phyloP scores from a whole-genome alignment of 306 rosid species.

The Alnus glutinosa region DNA sequence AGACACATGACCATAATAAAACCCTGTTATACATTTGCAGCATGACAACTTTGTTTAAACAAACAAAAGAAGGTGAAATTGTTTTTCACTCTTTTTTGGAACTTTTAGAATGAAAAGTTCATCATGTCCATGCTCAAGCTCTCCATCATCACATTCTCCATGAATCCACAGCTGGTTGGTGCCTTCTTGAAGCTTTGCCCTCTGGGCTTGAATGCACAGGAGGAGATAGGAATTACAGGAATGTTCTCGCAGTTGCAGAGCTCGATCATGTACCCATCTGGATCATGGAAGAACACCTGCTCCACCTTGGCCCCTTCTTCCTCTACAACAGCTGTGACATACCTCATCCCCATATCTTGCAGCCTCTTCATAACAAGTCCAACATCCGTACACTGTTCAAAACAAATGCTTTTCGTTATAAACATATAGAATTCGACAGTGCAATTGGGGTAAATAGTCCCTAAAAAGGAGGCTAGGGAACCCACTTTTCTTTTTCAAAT shows the following conservation, averaged over 20 bases:
- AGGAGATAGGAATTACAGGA: conserved; percentile 65
- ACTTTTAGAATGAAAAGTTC: conserved; percentile 60
- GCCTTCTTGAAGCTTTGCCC: conserved; percentile 54
- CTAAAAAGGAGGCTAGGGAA: too few species aligned
- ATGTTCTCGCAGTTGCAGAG: conserved; percentile 79
- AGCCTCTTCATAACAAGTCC: conserved; percentile 71
- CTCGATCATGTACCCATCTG: conserved; percentile 82
- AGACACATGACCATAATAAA: conserved; percentile 13
- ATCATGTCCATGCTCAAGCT: conserved; percentile 81
- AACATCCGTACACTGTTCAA: conserved; percentile 71
- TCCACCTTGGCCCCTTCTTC: conserved; percentile 63
- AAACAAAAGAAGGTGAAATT: conserved; percentile 22
- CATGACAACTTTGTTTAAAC: conserved; percentile 18
- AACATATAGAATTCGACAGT: background rate
- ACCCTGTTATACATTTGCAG: conserved; percentile 16
- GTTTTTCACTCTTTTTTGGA: conserved; percentile 13
- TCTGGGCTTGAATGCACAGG: conserved; percentile 61
- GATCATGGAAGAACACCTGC: conserved; percentile 86
- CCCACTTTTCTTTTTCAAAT: too few species aligned
- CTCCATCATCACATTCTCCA: conserved; percentile 83
- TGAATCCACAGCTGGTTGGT: conserved; percentile 59
- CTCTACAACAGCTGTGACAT: conserved; percentile 69
- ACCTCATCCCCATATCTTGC: conserved; percentile 71
- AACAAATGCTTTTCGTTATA: background rate
- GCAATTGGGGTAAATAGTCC: too few species aligned